These are phyloP conservation scores for Stachybotrys elegans DNA, from an alignment of 2,329 filamentous ascomycete species.

Conservation along the genomic window DNA sequence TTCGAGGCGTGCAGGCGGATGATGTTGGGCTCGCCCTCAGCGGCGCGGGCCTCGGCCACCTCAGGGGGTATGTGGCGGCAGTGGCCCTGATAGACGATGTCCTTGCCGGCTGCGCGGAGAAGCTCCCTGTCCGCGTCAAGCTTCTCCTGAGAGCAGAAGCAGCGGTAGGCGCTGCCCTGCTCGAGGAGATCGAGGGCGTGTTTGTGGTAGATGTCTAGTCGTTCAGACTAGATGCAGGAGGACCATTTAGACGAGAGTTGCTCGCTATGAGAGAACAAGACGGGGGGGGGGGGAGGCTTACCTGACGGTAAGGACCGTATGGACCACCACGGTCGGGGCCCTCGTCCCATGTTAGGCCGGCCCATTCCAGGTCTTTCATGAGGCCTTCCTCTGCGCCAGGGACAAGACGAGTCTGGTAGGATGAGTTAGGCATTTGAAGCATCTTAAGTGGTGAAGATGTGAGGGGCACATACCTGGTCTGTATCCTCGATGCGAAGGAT, in stretches of 20 bases:
- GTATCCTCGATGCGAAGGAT: slow-evolving; percentile 91
- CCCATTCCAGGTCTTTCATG: slow-evolving; percentile 79
- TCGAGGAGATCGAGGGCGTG: slow-evolving; percentile 67
- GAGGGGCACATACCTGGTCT: slow-evolving; percentile 61
- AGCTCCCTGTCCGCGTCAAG: slow-evolving; percentile 62
- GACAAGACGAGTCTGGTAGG: slow-evolving; percentile 68
- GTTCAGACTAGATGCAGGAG: too few relatives aligned
- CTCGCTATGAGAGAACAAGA: not conserved
- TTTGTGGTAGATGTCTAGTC: slow-evolving; percentile 65
- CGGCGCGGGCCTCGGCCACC: slow-evolving; percentile 67
- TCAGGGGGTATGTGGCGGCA: slow-evolving; percentile 63
- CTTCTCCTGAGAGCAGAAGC: slow-evolving; percentile 77
- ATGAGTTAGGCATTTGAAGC: not conserved
- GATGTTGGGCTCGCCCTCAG: slow-evolving; percentile 65
- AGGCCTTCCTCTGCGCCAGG: slow-evolving; percentile 72
- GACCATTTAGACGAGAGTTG: slow-evolving; percentile 6
- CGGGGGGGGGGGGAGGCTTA: slow-evolving; percentile 28
- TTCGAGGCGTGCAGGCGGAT: slow-evolving; percentile 65
- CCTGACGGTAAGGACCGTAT: slow-evolving; percentile 81
- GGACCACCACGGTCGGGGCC: slow-evolving; percentile 78
- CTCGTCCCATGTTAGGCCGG: slow-evolving; percentile 90
- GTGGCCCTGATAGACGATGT: slow-evolving; percentile 52
- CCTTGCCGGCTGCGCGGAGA: slow-evolving; percentile 46
- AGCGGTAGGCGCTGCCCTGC: slow-evolving; percentile 77
- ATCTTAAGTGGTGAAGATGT: not conserved